Conservation (phyloP, 768 basidiomycete species). For the button mushroom (Agaricus bisporus) region DNA sequence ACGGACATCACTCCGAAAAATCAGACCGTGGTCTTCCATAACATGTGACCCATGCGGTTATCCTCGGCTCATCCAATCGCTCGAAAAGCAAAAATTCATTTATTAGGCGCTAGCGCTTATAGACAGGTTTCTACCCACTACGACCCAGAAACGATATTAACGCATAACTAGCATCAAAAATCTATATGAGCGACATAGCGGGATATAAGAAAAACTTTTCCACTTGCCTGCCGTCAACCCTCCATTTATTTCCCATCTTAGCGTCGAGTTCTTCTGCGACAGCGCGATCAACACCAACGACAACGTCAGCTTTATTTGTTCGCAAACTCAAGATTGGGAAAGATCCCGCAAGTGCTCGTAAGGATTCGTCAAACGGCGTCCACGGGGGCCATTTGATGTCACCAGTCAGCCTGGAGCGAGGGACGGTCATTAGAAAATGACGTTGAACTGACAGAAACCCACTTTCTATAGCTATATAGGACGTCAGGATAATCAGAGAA, state of each 20-base stretch:
- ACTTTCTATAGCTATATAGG: conserved; percentile 78
- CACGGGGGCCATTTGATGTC: conserved; percentile 76
- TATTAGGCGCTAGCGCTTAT: too few species aligned
- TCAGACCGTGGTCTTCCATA: too few species aligned
- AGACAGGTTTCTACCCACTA: not conserved
- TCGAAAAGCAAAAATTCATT: too few species aligned
- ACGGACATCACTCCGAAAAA: too few species aligned
- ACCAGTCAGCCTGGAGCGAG: conserved; percentile 64
- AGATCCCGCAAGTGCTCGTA: conserved; percentile 71
- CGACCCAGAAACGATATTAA: conserved; percentile 28
- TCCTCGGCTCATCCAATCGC: too few species aligned
- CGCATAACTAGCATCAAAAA: conserved; percentile 31
- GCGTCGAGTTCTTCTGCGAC: conserved; percentile 63
- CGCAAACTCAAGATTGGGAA: conserved; percentile 82
- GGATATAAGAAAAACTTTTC: not conserved
- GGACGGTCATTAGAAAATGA: not conserved
- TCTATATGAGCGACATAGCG: not conserved
- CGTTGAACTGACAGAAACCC: conserved; percentile 18
- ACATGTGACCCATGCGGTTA: too few species aligned
- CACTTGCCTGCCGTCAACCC: conserved; percentile 71
- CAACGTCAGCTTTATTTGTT: conserved; percentile 95
- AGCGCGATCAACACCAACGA: conserved; percentile 70
- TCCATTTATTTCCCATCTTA: conserved; percentile 59
- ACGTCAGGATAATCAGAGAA: not conserved
- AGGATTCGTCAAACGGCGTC: conserved; percentile 9